A percentile compares a stretch with the other conserved stretches of the same genome.
phyloP scores from a whole-genome alignment of 2,329 filamentous ascomycete species.

The Cercospora zeina region DNA sequence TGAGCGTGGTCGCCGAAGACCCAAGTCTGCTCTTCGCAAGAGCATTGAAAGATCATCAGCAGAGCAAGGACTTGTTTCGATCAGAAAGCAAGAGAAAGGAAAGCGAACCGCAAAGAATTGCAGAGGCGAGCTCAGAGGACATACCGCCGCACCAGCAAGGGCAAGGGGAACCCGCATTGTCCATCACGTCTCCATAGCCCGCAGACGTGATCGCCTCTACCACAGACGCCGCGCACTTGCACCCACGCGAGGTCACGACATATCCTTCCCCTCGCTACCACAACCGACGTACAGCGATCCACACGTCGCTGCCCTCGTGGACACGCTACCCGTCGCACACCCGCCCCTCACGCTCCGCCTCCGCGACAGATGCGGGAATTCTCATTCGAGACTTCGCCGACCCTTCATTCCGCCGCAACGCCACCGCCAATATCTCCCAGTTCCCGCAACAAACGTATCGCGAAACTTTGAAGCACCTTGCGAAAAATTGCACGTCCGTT shows the following conservation, averaged over 20 bases:
- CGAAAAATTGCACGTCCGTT: slow-evolving; percentile 43
- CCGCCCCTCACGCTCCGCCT: slow-evolving; percentile 44
- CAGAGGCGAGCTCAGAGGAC: neutral
- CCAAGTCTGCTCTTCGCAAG: slow-evolving; percentile 18
- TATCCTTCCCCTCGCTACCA: neutral
- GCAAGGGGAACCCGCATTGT: neutral
- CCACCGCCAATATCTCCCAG: neutral
- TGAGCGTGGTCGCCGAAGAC: slow-evolving; percentile 18
- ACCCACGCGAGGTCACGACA: neutral
- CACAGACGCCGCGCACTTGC: neutral
- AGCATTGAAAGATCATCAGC: slow-evolving; percentile 17
- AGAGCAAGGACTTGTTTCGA: slow-evolving; percentile 20
- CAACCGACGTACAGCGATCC: slow-evolving; percentile 24
- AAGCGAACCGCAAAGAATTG: neutral
- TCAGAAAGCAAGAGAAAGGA: slow-evolving; percentile 20
- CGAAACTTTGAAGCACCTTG: slow-evolving; percentile 22
- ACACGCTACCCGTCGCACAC: slow-evolving; percentile 51
- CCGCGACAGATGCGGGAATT: slow-evolving; percentile 45
- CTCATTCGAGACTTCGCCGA: slow-evolving; percentile 29
- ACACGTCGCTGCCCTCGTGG: slow-evolving; percentile 44
- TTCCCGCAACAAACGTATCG: slow-evolving; percentile 19
- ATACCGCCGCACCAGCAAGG: neutral
- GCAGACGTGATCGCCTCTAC: neutral
- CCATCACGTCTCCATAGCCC: slow-evolving; percentile 14
- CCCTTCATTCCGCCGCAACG: neutral